Percentiles rank a stretch among this genome's conserved stretches.
Evolutionary conservation across 1,139 yeast species (phyloP).

Genomic region (Geotrichum phurueaensis): DNA sequence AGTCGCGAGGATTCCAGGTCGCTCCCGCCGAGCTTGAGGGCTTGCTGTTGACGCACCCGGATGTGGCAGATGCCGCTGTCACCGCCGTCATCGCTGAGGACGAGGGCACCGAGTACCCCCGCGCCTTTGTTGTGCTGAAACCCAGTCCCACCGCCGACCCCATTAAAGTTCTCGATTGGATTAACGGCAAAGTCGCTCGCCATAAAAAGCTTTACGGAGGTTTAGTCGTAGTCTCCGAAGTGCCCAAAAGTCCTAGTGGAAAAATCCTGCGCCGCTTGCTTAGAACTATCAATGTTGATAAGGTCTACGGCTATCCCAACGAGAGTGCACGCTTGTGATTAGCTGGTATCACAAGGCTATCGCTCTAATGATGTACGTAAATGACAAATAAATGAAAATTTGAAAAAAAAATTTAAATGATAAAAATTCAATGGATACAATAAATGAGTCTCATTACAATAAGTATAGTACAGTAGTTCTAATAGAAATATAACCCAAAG

Average conservation of each 20-base stretch:
- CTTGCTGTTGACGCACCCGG: slow-evolving; percentile 44
- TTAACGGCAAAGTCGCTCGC: slow-evolving; percentile 34
- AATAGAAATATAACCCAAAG: too few relatives aligned
- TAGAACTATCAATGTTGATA: slow-evolving; percentile 21
- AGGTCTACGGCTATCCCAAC: slow-evolving; percentile 5
- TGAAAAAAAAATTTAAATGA: too few relatives aligned
- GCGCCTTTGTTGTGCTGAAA: slow-evolving; percentile 34
- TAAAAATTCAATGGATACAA: too few relatives aligned
- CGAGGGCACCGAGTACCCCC: slow-evolving; percentile 36
- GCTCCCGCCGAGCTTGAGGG: slow-evolving; percentile 78
- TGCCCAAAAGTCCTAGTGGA: slow-evolving; percentile 37
- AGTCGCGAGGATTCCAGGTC: slow-evolving; percentile 76
- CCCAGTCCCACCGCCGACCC: slow-evolving; percentile 21
- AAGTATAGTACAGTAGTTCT: too few relatives aligned
- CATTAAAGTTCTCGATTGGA: slow-evolving; percentile 29
- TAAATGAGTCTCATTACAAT: too few relatives aligned
- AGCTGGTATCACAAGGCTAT: neutral
- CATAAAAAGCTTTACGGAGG: slow-evolving; percentile 38
- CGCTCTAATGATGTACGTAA: too few relatives aligned
- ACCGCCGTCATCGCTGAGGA: slow-evolving; percentile 32
- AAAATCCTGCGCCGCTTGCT: slow-evolving; percentile 34
- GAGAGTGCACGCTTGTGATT: slow-evolving; percentile 4
- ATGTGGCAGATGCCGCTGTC: slow-evolving; percentile 36
- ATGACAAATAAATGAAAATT: too few relatives aligned
- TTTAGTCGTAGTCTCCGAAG: slow-evolving; percentile 25